Conservation (phyloP, 2,329 filamentous ascomycete species). For the Xylaria sp. region DNA sequence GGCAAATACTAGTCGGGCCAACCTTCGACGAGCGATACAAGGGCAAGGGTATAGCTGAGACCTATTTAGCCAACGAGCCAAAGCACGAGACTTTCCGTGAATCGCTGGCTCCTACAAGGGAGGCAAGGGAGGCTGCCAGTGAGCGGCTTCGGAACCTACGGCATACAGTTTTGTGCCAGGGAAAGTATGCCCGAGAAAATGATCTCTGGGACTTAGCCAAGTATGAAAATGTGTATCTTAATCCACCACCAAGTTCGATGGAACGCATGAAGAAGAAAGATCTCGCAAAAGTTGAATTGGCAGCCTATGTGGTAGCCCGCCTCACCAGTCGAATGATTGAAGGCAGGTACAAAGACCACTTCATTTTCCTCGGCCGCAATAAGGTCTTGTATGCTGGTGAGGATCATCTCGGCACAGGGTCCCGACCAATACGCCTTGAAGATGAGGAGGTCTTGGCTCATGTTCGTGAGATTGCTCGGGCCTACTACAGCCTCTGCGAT, state of each 20-base stretch:
- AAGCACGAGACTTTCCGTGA: too few species aligned
- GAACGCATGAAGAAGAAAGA: not conserved
- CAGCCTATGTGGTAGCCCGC: constrained; percentile 10
- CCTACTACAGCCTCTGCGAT: constrained; percentile 24
- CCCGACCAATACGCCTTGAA: rapidly evolving
- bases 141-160: not conserved
- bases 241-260: not conserved
- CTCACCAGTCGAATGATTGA: not conserved
- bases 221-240: constrained; percentile 16
- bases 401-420: not conserved
- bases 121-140: not conserved
- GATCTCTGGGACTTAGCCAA: not conserved
- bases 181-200: not conserved
- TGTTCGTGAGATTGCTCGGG: not conserved
- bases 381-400: not conserved
- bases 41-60: too few species aligned
- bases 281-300: not conserved
- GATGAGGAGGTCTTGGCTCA: not conserved
- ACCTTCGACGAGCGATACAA: not conserved
- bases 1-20: not conserved
- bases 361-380: constrained; percentile 25
- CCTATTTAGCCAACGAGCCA: too few species aligned
- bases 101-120: too few species aligned
- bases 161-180: not conserved
- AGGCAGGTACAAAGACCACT: constrained; percentile 8